Evolutionary conservation across 441 rosid genomes (phyloP).

Genomic region (Theobroma grandiflorum): DNA sequence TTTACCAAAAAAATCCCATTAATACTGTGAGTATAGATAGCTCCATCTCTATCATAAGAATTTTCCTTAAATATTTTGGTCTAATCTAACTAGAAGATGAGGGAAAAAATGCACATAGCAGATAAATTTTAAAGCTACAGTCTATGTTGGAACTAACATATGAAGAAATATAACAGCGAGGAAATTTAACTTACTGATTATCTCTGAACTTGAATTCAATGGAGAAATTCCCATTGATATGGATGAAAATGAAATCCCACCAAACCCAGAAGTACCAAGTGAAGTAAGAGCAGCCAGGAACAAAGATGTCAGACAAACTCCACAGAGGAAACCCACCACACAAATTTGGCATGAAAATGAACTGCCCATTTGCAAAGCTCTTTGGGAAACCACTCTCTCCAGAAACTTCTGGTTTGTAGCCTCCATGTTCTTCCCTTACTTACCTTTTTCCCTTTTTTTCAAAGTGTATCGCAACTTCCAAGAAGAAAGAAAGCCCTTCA

Average conservation of each 20-base stretch:
- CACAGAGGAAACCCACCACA: conserved; percentile 87
- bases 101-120: neutral
- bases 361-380: conserved; percentile 81
- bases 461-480: neutral
- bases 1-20: neutral
- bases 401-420: conserved; percentile 60
- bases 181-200: conserved; percentile 52
- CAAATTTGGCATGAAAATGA: conserved; percentile 95
- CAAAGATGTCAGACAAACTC: conserved; percentile 83
- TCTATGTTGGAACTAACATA: neutral
- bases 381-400: conserved; percentile 85
- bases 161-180: neutral
- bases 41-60: neutral
- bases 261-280: conserved; percentile 63
- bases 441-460: neutral
- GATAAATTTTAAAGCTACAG: neutral
- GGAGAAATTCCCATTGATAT: conserved; percentile 48
- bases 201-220: conserved; percentile 57
- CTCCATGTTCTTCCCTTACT: conserved; percentile 41
- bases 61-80: neutral
- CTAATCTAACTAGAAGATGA: neutral
- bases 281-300: conserved; percentile 87
- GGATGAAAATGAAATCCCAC: conserved; percentile 61
- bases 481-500: conserved; percentile 13
- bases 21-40: neutral